Evolutionary conservation across 2,329 filamentous ascomycete species (phyloP).

Genomic region (Acrocalymma vagum): DNA sequence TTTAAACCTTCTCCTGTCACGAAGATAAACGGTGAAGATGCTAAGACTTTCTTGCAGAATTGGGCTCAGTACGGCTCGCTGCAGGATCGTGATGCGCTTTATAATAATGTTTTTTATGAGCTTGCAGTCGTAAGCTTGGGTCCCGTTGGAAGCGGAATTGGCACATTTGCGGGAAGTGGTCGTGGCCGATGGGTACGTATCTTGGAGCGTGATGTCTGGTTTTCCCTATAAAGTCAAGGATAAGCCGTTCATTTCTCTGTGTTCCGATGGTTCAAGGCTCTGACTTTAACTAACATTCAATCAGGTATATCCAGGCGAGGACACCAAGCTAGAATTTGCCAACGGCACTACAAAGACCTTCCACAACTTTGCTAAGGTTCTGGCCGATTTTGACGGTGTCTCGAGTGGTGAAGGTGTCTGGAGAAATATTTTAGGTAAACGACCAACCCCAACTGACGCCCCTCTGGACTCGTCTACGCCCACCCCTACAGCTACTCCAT

Average conservation of each 20-base stretch:
- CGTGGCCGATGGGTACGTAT: constrained; percentile 43
- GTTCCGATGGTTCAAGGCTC: neutral
- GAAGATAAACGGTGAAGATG: constrained; percentile 66
- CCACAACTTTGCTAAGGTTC: constrained; percentile 54
- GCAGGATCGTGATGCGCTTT: constrained; percentile 67
- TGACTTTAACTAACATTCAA: constrained; percentile 1
- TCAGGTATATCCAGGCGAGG: constrained; percentile 52
- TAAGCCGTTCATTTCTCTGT: neutral
- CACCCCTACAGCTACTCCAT: constrained; percentile 26
- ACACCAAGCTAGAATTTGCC: constrained; percentile 54
- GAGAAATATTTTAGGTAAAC: constrained; percentile 39
- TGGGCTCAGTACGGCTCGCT: constrained; percentile 57
- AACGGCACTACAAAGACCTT: constrained; percentile 53
- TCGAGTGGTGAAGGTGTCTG: constrained; percentile 54
- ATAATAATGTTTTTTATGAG: constrained; percentile 59
- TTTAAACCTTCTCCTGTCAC: constrained; percentile 59
- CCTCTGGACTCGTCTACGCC: constrained; percentile 26
- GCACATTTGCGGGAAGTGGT: constrained; percentile 56
- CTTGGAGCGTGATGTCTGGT: no score
- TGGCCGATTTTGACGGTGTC: constrained; percentile 51
- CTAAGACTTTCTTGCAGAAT: constrained; percentile 58
- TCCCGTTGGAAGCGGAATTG: constrained; percentile 48
- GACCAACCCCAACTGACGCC: constrained; percentile 20
- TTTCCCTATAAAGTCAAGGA: no score
- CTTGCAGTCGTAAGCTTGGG: constrained; percentile 55